A percentile compares a stretch with the other conserved stretches of the same genome.
Evolutionary conservation across 2,329 filamentous ascomycete species (phyloP).

Genomic region (Emmonsiellopsis sp.): DNA sequence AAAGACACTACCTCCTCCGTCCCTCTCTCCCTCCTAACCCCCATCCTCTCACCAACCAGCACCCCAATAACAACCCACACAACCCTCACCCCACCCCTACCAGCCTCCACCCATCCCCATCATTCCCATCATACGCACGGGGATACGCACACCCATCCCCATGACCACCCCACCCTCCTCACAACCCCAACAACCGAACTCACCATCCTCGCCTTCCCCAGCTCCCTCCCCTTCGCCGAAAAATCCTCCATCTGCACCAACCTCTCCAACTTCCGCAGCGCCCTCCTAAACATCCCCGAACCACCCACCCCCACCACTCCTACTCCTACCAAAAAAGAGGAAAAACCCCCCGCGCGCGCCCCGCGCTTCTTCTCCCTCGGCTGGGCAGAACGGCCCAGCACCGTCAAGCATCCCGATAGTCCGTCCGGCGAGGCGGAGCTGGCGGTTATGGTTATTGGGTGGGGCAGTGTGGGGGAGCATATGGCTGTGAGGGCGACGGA

Average conservation of each 20-base stretch:
- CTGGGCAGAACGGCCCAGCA: constrained; percentile 26
- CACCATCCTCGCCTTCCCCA: constrained; percentile 34
- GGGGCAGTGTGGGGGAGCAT: constrained; percentile 43
- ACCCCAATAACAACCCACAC: constrained; percentile 11
- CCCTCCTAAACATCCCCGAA: constrained; percentile 20
- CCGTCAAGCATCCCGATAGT: constrained; percentile 25
- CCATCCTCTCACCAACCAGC: not conserved
- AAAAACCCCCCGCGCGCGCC: not conserved
- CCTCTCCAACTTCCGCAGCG: constrained; percentile 29
- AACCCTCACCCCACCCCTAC: constrained; percentile 19
- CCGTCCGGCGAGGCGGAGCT: constrained; percentile 32
- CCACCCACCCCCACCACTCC: constrained; percentile 13
- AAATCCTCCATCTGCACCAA: constrained; percentile 21
- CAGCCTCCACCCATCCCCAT: constrained; percentile 20
- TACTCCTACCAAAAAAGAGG: not conserved
- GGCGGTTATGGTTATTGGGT: constrained; percentile 40
- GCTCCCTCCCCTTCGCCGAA: constrained; percentile 20
- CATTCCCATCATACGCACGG: constrained; percentile 10
- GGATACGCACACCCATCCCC: constrained; percentile 5
- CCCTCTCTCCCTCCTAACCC: not conserved
- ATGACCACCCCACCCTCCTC: constrained; percentile 24
- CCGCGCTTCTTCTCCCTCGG: constrained; percentile 25
- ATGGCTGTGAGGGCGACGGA: constrained; percentile 36
- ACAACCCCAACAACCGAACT: constrained; percentile 42
- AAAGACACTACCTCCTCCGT: not conserved